Base-by-base conservation (phyloP, 257 asterid species). In the Fraxinus anomala region DNA sequence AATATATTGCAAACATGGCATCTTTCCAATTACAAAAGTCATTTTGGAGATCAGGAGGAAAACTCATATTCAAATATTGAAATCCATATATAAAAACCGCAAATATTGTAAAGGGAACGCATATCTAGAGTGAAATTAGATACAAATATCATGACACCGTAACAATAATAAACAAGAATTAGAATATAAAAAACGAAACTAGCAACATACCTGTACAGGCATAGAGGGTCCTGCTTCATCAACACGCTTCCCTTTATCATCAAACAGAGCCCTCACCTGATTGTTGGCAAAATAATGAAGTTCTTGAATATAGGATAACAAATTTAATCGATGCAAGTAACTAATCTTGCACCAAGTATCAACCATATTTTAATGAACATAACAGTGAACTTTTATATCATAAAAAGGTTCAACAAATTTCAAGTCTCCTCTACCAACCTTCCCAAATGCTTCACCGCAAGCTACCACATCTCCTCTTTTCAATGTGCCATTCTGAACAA, bases 361-460 rank as follows among this genome's bases (percentile, higher is more conserved):
- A n/a, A n/a, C 28, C 10, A 56, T 12, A 47, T 47, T 44, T 47
- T n/a, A 19, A 1, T n/a, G 3, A 56, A n/a, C 33, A 63, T 63
- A 23, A 23, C 33, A 24, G 36, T 0, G 34, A 61, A 11, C 68
- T 61, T 56, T 23, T 61, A 23, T 61, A 24, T 23, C 36, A 13
- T 24, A 24, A 34, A 63, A 37, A 66, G 31, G 17, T 72, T 72
- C 26, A 72, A 11, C 44, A 51, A 79, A 42, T 56, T 37, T 78
- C 40, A 42, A 30, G 69, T 86, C 70, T 72, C 24, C 65, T 80
- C 70, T 72, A 83, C 97, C 76, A 83, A 93, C 99, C 99, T 96
- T 96, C 83, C 98, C 99, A 86, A 87, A 96, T 75, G 98, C 97
- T 87, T 87, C 98, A 68, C 99, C 99, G 74, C 99, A 96, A 80